A percentile compares a stretch with the other conserved stretches of the same genome.
Evolutionary conservation across 495 filamentous ascomycete genomes (phyloP).

Genomic region (Cercophora newfieldiana): DNA sequence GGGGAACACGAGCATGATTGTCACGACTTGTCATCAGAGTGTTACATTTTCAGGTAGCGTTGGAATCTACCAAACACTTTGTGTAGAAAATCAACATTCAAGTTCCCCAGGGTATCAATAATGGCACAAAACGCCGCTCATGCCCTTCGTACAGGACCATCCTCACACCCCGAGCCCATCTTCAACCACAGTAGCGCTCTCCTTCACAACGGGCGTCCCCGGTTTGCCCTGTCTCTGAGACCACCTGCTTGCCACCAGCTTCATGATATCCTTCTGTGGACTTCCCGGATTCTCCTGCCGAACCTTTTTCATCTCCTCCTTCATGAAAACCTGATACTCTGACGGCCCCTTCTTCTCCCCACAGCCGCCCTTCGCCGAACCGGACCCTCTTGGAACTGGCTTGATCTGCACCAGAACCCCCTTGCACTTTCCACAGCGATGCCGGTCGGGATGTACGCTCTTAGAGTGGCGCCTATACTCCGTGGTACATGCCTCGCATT

Average conservation of each 20-base stretch:
- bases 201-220: conserved; percentile 8
- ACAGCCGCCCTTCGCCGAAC: background rate
- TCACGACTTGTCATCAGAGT: conserved; percentile 14
- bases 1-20: background rate
- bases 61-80: conserved; percentile 3
- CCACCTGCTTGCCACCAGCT: conserved; percentile 53
- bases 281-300: conserved; percentile 52
- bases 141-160: background rate
- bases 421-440: conserved; percentile 71
- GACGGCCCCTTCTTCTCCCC: conserved; percentile 33
- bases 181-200: background rate
- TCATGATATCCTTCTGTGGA: conserved; percentile 67
- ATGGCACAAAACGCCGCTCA: background rate
- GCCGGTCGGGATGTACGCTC: conserved; percentile 66
- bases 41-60: background rate
- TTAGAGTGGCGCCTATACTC: conserved; percentile 80
- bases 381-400: conserved; percentile 62
- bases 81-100: conserved; percentile 6
- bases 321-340: conserved; percentile 69
- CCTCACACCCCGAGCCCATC: background rate
- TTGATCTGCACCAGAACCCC: conserved; percentile 71
- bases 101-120: conserved; percentile 1
- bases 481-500: conserved; percentile 64
- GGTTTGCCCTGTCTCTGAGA: conserved; percentile 18
- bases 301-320: conserved; percentile 59